Conservation (phyloP, 2,329 filamentous ascomycete genomes). For the Ceratocystis huliohia region DNA sequence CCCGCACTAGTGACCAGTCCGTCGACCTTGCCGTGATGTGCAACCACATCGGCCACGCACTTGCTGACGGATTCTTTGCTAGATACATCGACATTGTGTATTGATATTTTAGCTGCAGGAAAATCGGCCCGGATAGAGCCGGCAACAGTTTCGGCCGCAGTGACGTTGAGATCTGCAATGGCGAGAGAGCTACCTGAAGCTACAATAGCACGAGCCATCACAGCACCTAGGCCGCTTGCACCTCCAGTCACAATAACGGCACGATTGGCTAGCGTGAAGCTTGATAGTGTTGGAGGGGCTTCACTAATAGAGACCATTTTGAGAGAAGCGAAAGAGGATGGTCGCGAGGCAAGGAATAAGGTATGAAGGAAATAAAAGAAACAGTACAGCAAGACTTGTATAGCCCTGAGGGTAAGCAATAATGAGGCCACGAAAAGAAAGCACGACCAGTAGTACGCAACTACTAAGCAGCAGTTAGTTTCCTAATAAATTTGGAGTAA, state of each 20-base stretch:
- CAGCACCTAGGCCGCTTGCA: slow-evolving; percentile 74
- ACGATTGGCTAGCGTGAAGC: slow-evolving; percentile 74
- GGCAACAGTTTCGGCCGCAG: background rate
- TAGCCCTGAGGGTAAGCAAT: too few species aligned
- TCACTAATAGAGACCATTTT: background rate
- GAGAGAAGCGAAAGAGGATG: too few species aligned
- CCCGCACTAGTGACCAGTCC: slow-evolving; percentile 91
- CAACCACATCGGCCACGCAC: slow-evolving; percentile 28
- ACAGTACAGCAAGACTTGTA: background rate
- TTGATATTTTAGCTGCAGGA: slow-evolving; percentile 45
- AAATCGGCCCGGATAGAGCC: background rate
- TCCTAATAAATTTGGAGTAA: too few species aligned
- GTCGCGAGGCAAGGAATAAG: background rate
- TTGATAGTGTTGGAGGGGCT: slow-evolving; percentile 54
- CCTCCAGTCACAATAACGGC: slow-evolving; percentile 82
- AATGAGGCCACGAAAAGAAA: background rate
- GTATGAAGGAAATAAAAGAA: background rate
- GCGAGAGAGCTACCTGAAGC: slow-evolving; percentile 79
- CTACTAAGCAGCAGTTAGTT: too few species aligned
- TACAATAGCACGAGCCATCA: slow-evolving; percentile 86
- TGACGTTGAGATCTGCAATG: slow-evolving; percentile 76
- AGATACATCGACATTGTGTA: slow-evolving; percentile 50
- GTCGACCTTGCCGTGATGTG: slow-evolving; percentile 69
- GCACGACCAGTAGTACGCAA: too few species aligned
- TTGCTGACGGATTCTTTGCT: slow-evolving; percentile 8